Percentiles rank a stretch among this genome's conserved stretches.
These are phyloP conservation scores for Skeletonema marinoi DNA, from an alignment of 108 stramenopile genomes.

Conservation along the genomic window DNA sequence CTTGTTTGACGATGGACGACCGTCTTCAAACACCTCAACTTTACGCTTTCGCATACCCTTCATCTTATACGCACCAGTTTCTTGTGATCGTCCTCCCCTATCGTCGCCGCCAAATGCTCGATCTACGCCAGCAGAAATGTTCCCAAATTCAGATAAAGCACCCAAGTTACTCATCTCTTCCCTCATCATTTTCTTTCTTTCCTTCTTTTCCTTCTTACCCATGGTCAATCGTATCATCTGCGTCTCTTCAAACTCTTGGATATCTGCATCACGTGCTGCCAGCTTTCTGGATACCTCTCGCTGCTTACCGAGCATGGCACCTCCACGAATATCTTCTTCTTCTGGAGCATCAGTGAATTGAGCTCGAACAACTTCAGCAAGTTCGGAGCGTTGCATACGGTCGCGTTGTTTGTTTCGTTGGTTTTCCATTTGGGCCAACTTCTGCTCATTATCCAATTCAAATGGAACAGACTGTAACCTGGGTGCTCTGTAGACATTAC, in stretches of 20 bases:
- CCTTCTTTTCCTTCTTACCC: constrained; percentile 83
- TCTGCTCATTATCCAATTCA: constrained; percentile 58
- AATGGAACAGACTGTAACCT: constrained; percentile 83
- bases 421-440: constrained; percentile 52
- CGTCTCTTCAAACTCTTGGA: constrained; percentile 76
- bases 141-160: constrained; percentile 79
- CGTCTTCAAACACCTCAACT: constrained; percentile 40
- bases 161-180: constrained; percentile 80
- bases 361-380: constrained; percentile 71
- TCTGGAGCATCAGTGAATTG: constrained; percentile 85
- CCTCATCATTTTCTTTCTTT: constrained; percentile 69
- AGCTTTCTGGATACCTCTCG: constrained; percentile 64
- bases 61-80: constrained; percentile 22
- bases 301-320: constrained; percentile 71
- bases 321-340: constrained; percentile 87
- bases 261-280: constrained; percentile 67
- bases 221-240: constrained; percentile 78
- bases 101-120: constrained; percentile 51
- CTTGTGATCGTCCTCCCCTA: constrained; percentile 4
- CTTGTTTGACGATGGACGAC: constrained; percentile 18
- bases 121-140: constrained; percentile 65
- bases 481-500: constrained; percentile 72
- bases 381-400: constrained; percentile 72
- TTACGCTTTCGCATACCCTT: constrained; percentile 68
- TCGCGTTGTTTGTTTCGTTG: constrained; percentile 56